Evolutionary conservation across 75 land plant genomes (phyloP).

Genomic region (Ceratopteris richardii): DNA sequence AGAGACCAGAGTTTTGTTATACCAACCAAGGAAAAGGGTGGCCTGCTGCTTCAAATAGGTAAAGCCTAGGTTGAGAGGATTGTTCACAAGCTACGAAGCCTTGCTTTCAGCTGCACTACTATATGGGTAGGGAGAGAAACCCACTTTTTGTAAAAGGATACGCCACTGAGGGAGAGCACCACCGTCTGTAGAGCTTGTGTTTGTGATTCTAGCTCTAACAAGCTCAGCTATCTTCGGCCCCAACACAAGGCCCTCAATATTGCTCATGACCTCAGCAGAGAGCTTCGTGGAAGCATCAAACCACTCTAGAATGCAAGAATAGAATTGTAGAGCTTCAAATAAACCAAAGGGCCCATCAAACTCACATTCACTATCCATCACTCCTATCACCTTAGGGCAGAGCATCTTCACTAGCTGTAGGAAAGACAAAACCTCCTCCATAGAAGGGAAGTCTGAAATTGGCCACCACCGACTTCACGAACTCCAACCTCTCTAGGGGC

Average conservation of each 20-base stretch:
- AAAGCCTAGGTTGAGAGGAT: conserved; percentile 41
- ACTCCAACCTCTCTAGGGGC: conserved; percentile 6
- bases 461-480: conserved; percentile 31
- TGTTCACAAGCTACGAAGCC: conserved; percentile 59
- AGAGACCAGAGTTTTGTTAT: conserved; percentile 53
- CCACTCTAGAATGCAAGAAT: conserved; percentile 65
- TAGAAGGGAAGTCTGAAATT: conserved; percentile 28
- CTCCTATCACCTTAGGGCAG: conserved; percentile 36
- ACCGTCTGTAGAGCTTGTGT: conserved; percentile 6
- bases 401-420: conserved; percentile 27
- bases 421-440: conserved; percentile 22
- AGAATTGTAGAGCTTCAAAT: conserved; percentile 58
- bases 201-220: conserved; percentile 5
- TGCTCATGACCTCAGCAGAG: conserved; percentile 23
- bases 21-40: conserved; percentile 70
- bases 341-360: conserved; percentile 44
- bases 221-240: conserved; percentile 48
- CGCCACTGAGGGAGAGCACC: conserved; percentile 45
- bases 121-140: conserved; percentile 39
- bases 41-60: conserved; percentile 39
- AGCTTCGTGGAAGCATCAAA: conserved; percentile 38
- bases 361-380: conserved; percentile 40
- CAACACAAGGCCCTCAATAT: conserved; percentile 43
- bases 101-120: conserved; percentile 64
- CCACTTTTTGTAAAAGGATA: conserved; percentile 30